Evolutionary conservation across 805 yeast species (phyloP).

Genomic region (Danielia oregonensis): DNA sequence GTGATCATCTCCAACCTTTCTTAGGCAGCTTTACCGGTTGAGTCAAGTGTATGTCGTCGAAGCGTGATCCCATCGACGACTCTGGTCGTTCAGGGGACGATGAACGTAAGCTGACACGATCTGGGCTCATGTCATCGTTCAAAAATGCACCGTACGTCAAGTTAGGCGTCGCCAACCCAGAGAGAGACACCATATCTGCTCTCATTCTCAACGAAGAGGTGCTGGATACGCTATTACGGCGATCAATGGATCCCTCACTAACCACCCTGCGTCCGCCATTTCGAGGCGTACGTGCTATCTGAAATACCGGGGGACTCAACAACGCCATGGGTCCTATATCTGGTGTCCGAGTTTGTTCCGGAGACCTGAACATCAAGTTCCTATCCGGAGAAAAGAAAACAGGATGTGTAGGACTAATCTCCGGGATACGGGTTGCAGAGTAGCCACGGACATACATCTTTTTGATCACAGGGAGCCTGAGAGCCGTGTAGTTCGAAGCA

Average conservation of each 20-base stretch:
- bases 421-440: conserved; percentile 22
- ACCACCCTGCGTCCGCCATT: too few species aligned
- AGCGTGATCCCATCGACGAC: conserved; percentile 33
- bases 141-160: conserved; percentile 9
- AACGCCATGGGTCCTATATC: conserved; percentile 2
- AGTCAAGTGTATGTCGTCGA: conserved; percentile 28
- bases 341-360: too few species aligned
- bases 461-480: conserved; percentile 22
- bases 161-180: conserved; percentile 16
- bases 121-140: not conserved
- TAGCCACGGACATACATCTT: conserved; percentile 12
- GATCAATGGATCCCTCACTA: too few species aligned
- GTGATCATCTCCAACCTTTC: conserved; percentile 11
- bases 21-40: conserved; percentile 15
- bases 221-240: not conserved
- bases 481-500: conserved; percentile 14
- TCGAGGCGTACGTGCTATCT: not conserved
- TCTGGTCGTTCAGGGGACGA: conserved; percentile 35
- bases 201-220: not conserved
- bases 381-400: conserved; percentile 23
- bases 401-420: conserved; percentile 27
- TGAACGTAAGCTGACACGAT: conserved; percentile 13
- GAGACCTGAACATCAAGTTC: not conserved
- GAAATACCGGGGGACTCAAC: conserved; percentile 9
- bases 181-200: conserved; percentile 10